These are phyloP conservation scores for Nissolia schottii DNA, from an alignment of 306 rosid genomes.

Conservation along the genomic window DNA sequence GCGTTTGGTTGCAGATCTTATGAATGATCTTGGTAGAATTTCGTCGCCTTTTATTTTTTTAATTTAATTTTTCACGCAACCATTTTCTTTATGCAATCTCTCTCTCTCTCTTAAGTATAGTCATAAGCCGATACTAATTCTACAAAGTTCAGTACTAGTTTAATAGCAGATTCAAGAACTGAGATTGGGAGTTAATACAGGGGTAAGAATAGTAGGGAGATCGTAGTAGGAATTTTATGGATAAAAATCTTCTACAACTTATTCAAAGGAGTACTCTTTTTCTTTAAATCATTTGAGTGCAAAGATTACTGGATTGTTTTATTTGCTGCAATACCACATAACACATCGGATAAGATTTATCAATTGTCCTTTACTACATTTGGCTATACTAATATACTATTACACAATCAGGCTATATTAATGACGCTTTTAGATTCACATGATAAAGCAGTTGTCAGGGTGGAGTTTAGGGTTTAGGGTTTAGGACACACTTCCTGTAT, in stretches of 20 bases:
- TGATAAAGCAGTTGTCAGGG: neutral
- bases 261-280: neutral
- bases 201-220: neutral
- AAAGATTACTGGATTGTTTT: neutral
- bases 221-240: neutral
- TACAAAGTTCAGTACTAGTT: neutral
- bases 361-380: neutral
- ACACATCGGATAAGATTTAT: neutral
- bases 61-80: neutral
- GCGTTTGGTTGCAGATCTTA: constrained; percentile 97
- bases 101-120: neutral
- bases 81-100: neutral
- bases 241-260: neutral
- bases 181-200: neutral
- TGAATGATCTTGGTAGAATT: constrained; percentile 92
- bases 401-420: neutral
- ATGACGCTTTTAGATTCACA: neutral
- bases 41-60: neutral
- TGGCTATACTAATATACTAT: neutral
- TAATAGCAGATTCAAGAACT: neutral
- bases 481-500: neutral
- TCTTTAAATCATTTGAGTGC: neutral
- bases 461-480: no score
- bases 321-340: neutral
- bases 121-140: neutral